Percentiles rank a stretch among this genome's conserved stretches.
These are phyloP conservation scores for grape (Vitis vinifera) DNA, from an alignment of 164 flowering plant genomes.

Conservation along the genomic window DNA sequence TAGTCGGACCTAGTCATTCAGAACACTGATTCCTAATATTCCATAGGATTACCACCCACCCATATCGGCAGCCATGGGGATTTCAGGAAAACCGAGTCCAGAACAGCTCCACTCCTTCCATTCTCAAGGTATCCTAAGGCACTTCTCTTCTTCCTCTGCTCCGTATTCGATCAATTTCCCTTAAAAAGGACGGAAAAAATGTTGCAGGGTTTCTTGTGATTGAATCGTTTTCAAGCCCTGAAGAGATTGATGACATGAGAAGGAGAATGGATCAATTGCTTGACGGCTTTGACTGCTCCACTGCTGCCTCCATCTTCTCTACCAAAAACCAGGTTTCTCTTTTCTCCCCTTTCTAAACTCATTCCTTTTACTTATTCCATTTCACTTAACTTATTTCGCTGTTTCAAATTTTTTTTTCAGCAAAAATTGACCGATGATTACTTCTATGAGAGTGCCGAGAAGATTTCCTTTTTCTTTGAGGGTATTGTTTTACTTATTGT, in stretches of 20 bases:
- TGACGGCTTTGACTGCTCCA: slow-evolving; percentile 55
- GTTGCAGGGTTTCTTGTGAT: slow-evolving; percentile 68
- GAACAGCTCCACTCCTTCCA: slow-evolving; percentile 62
- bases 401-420: slow-evolving; percentile 33
- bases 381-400: background rate
- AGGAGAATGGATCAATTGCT: slow-evolving; percentile 71
- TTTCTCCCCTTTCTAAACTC: background rate
- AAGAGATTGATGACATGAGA: slow-evolving; percentile 64
- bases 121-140: slow-evolving; percentile 34
- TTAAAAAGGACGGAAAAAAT: background rate
- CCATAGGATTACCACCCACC: background rate
- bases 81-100: slow-evolving; percentile 48
- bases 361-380: background rate
- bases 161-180: background rate
- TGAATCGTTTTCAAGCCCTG: slow-evolving; percentile 68
- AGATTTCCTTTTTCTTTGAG: slow-evolving; percentile 91
- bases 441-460: slow-evolving; percentile 92
- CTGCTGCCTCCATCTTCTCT: slow-evolving; percentile 75
- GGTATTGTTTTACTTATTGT: slow-evolving; percentile 40
- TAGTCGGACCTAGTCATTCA: no score
- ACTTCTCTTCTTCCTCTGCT: slow-evolving; percentile 11
- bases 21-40: no score
- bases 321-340: slow-evolving; percentile 72
- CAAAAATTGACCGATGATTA: slow-evolving; percentile 57
- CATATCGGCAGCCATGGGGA: slow-evolving; percentile 32